A percentile compares a stretch with the other conserved stretches of the same genome.
Evolutionary conservation across 495 filamentous ascomycete genomes (phyloP).

Genomic region (Rostrohypoxylon terebratum): DNA sequence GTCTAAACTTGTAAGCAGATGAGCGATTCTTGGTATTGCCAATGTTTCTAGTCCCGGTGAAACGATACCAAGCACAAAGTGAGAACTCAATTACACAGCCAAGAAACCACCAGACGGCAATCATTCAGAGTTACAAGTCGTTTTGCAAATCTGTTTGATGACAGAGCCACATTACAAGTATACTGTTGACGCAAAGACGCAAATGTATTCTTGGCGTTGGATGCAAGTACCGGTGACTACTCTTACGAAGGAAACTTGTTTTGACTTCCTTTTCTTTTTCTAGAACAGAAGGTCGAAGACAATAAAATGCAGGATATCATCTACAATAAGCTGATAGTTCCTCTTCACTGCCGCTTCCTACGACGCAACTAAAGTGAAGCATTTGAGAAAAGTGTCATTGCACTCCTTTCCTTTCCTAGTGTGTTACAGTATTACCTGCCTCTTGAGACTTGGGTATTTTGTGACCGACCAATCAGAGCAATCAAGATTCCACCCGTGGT

Average conservation of each 20-base stretch:
- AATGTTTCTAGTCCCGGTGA: constrained; percentile 38
- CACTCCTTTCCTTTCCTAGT: not conserved
- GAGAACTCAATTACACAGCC: constrained; percentile 39
- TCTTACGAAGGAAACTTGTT: constrained; percentile 4
- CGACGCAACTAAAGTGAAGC: not conserved
- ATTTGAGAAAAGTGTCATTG: constrained; percentile 3
- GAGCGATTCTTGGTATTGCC: constrained; percentile 47
- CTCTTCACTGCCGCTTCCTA: constrained; percentile 20
- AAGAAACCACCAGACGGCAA: constrained; percentile 38
- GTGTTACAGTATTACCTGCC: constrained; percentile 5
- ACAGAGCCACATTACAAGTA: constrained; percentile 21
- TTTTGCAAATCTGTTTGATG: constrained; percentile 26
- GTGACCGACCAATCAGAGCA: constrained; percentile 20
- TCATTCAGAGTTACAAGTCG: constrained; percentile 31
- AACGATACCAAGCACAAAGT: constrained; percentile 33
- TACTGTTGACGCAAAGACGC: constrained; percentile 20
- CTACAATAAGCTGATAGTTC: constrained; percentile 12
- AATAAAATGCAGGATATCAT: constrained; percentile 5
- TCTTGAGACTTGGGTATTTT: not conserved
- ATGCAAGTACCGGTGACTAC: constrained; percentile 21
- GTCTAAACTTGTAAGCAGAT: constrained; percentile 40
- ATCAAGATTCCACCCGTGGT: constrained; percentile 1
- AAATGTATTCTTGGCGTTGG: constrained; percentile 29
- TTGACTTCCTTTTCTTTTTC: constrained; percentile 36
- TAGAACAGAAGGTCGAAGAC: constrained; percentile 34